Evolutionary conservation across 2,329 filamentous ascomycete genomes (phyloP).

Genomic region (Tympanopsis confertula): DNA sequence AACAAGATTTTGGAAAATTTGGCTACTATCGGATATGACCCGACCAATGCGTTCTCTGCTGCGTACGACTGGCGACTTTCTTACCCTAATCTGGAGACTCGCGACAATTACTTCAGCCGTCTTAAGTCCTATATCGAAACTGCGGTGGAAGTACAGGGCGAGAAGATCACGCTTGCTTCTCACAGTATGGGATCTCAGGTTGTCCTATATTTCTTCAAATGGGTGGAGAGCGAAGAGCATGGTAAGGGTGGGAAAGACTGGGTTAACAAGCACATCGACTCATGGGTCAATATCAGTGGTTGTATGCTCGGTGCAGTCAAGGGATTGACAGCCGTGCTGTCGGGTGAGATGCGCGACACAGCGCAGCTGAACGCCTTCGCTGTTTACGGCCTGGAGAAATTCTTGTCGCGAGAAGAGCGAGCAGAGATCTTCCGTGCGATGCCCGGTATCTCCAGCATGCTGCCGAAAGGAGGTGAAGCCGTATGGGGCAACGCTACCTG

Average conservation of each 20-base stretch:
- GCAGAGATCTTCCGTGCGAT: constrained; percentile 92
- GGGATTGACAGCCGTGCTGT: constrained; percentile 78
- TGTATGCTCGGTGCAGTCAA: constrained; percentile 96
- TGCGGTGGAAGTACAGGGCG: constrained; percentile 57
- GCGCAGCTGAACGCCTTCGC: constrained; percentile 93
- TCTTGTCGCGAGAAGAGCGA: constrained; percentile 78
- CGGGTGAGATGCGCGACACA: constrained; percentile 96
- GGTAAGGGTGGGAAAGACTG: constrained; percentile 75
- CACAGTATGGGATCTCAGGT: constrained; percentile 99
- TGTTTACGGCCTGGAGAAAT: constrained; percentile 92
- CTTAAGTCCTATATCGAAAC: constrained; percentile 85
- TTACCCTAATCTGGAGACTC: constrained; percentile 76
- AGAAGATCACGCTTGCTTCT: constrained; percentile 76
- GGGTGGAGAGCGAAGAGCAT: constrained; percentile 36
- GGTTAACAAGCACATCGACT: constrained; percentile 82
- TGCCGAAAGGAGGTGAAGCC: constrained; percentile 82
- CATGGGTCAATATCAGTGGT: constrained; percentile 96
- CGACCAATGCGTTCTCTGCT: constrained; percentile 59
- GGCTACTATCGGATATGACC: constrained; percentile 90
- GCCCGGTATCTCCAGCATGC: constrained; percentile 93
- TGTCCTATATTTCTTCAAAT: constrained; percentile 48
- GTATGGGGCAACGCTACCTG: constrained; percentile 87
- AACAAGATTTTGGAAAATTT: constrained; percentile 97
- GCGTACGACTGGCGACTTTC: constrained; percentile 86
- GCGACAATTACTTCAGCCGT: constrained; percentile 88